Conservation (phyloP, 768 basidiomycete species). For the Chalciporus chontae region DNA sequence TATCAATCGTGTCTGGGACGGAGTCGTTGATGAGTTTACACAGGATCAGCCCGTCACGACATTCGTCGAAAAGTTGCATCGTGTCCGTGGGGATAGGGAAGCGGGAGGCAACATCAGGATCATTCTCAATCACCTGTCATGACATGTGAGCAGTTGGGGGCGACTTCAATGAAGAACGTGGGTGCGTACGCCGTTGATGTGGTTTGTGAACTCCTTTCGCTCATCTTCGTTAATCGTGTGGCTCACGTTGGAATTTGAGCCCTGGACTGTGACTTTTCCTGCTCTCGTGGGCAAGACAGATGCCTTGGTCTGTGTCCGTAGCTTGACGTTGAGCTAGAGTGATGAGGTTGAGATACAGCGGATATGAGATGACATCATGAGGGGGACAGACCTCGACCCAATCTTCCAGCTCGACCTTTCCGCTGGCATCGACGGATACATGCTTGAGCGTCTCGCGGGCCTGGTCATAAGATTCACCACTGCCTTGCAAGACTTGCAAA, state of each 20-base stretch:
- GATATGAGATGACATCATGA: constrained; percentile 21
- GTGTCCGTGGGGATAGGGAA: constrained; percentile 93
- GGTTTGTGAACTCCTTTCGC: constrained; percentile 92
- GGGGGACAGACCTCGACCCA: constrained; percentile 84
- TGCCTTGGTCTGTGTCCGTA: constrained; percentile 48
- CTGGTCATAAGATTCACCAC: constrained; percentile 87
- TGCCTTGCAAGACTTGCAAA: constrained; percentile 70
- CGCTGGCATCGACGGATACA: constrained; percentile 91
- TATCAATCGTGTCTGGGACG: constrained; percentile 98
- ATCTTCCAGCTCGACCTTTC: constrained; percentile 95
- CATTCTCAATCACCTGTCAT: constrained; percentile 82
- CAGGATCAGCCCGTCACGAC: constrained; percentile 90
- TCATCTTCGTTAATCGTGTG: constrained; percentile 99
- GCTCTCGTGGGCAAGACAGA: constrained; percentile 58
- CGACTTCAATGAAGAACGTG: neutral
- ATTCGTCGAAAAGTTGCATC: constrained; percentile 98
- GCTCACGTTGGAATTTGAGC: constrained; percentile 91
- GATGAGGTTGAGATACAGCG: constrained; percentile 10
- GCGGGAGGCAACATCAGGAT: constrained; percentile 75
- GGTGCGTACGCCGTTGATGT: constrained; percentile 86
- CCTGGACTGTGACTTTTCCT: constrained; percentile 92
- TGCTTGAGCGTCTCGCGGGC: constrained; percentile 89
- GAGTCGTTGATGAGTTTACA: constrained; percentile 99
- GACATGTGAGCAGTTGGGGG: constrained; percentile 7
- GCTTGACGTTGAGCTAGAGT: constrained; percentile 74